Conservation (phyloP, 1,139 yeast species). For the Diutina catenulata region DNA sequence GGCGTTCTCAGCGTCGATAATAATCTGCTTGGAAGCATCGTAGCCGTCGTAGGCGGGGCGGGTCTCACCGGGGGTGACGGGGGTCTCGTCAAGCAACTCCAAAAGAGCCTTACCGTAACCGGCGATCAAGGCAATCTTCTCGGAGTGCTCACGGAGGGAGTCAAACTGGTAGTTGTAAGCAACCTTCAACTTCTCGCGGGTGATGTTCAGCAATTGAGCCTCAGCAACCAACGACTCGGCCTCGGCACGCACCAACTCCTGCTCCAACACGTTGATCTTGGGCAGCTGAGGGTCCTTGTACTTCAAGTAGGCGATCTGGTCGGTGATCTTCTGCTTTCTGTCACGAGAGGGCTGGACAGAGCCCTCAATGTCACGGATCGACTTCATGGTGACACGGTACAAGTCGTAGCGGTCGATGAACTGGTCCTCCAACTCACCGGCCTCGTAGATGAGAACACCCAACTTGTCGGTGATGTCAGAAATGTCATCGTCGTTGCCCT, state of each 20-base stretch:
- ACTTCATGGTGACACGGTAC: conserved; percentile 90
- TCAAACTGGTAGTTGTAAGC: conserved; percentile 97
- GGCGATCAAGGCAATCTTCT: conserved; percentile 91
- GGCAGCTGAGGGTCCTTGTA: conserved; percentile 98
- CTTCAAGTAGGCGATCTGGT: conserved; percentile 93
- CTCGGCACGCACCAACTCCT: conserved; percentile 97
- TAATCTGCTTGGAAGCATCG: conserved; percentile 95
- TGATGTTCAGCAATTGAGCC: conserved; percentile 95
- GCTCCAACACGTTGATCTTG: conserved; percentile 89
- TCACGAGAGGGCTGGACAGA: conserved; percentile 98
- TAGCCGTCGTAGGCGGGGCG: conserved; percentile 98
- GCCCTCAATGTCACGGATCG: conserved; percentile 92
- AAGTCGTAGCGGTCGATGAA: conserved; percentile 96
- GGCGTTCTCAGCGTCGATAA: conserved; percentile 93
- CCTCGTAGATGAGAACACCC: conserved; percentile 90
- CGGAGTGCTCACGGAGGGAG: conserved; percentile 91
- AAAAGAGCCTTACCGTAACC: conserved; percentile 97
- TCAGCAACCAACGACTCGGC: conserved; percentile 98
- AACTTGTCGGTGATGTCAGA: conserved; percentile 94
- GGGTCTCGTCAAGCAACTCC: conserved; percentile 90
- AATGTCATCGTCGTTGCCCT: conserved; percentile 94
- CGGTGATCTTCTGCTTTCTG: conserved; percentile 94
- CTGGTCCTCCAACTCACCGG: conserved; percentile 96
- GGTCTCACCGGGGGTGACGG: conserved; percentile 98
- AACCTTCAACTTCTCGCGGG: conserved; percentile 95